Evolutionary conservation across 2,329 filamentous ascomycete genomes (phyloP), one percentile per base, ranked within the genome.

Genomic region (Calonectria henricotiae): DNA sequence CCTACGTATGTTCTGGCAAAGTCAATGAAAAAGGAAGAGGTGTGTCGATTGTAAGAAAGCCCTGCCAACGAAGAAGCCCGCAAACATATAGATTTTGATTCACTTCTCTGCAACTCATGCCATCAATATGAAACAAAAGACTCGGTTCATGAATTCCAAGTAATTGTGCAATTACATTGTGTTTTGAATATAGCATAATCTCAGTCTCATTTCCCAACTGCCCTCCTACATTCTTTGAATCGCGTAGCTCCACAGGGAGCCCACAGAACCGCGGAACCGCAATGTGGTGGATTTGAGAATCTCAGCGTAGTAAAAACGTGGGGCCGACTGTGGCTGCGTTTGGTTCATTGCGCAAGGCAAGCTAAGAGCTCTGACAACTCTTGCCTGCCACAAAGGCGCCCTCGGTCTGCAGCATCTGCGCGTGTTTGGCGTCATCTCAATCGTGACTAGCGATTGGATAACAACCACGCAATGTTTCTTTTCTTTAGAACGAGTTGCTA

Each of bases 201-300:
- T 20, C 12, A 12, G 11, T n/a, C 8, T 6, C 1, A 46, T 46
- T 23, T 11, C 12, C 9, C 32, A 37, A 17, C 51, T 58, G 7
- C 51, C 23, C 51, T 17, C 7, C 32, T 15, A 25, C 37, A 32
- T 25, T 23, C 11, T 39, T 25, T 4, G 32, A n/a, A 11, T 37
- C 32, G 20, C 25, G 51, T 4, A 58, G 51, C 11, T 39, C 51
- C 51, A 58, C 51, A 23, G 5, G 3, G 13, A 58, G 39, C 51
- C 51, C 51, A 58, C 35, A 58, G 51, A 58, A 58, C n/a, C 32
- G 51, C 51, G 51, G 51, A 58, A 58, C 51, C 51, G 51, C 51
- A 58, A 58, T 39, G 35, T 25, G 51, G 51, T 37, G 51, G 32
- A 17, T 55, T 15, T n/a, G 43, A 30, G 27, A 7, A 46, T 39